Conservation (phyloP, 805 yeast species). For the Saturnispora diversa region DNA sequence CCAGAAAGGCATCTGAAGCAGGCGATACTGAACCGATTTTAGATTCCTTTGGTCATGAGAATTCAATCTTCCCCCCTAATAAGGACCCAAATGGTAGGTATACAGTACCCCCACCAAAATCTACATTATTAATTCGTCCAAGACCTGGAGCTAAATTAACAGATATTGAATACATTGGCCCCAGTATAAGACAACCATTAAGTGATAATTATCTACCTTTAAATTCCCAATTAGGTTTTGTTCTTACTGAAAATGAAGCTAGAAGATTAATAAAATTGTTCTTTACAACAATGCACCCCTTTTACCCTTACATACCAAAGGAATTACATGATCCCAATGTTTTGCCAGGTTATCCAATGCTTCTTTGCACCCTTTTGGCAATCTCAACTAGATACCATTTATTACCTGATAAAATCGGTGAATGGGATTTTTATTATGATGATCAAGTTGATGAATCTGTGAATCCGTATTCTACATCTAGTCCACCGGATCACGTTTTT, state of each 20-base stretch:
- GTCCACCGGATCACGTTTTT: constrained; percentile 12
- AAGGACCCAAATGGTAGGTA: constrained; percentile 23
- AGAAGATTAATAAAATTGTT: constrained; percentile 49
- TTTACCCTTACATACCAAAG: constrained; percentile 77
- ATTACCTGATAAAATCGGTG: constrained; percentile 33
- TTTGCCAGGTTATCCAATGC: constrained; percentile 70
- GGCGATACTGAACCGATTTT: constrained; percentile 16
- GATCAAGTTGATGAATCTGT: constrained; percentile 6
- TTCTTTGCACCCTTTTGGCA: constrained; percentile 73
- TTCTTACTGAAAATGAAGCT: constrained; percentile 59
- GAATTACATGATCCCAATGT: constrained; percentile 59
- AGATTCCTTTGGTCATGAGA: constrained; percentile 27
- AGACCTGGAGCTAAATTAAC: constrained; percentile 40
- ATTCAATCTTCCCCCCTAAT: constrained; percentile 20
- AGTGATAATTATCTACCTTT: neutral
- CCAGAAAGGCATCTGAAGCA: neutral
- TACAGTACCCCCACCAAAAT: constrained; percentile 38
- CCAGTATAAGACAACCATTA: constrained; percentile 11
- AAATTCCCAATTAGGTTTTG: constrained; percentile 13
- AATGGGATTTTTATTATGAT: constrained; percentile 9
- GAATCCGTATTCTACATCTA: too few species aligned
- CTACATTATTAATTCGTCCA: constrained; percentile 37
- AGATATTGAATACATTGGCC: constrained; percentile 60
- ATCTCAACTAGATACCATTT: constrained; percentile 72
- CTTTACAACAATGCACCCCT: constrained; percentile 78